These are phyloP conservation scores for Paramecium biaurelia DNA, from an alignment of 73 alveolate genomes.

Conservation along the genomic window DNA sequence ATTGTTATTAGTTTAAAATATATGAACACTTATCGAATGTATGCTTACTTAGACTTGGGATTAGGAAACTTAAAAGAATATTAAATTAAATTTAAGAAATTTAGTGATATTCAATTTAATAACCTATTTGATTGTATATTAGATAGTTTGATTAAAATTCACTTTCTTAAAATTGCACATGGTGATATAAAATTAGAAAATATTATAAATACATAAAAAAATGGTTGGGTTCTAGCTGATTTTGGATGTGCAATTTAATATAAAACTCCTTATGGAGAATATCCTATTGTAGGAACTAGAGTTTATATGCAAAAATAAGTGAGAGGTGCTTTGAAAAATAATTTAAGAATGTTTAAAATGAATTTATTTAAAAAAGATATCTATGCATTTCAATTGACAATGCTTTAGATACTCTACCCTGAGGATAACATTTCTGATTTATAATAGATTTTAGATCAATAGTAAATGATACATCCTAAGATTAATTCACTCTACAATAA, in stretches of 20 bases:
- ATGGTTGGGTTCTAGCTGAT: conserved; percentile 4
- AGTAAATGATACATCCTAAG: neutral
- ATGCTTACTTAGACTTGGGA: neutral
- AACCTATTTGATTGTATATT: neutral
- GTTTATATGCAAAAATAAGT: neutral
- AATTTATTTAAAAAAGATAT: neutral
- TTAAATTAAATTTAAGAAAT: neutral
- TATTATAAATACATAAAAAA: neutral
- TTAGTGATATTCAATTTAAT: neutral
- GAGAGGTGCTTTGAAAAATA: neutral
- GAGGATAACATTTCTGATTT: neutral
- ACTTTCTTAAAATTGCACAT: neutral
- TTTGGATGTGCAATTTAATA: neutral
- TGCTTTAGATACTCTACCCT: neutral
- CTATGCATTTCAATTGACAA: neutral
- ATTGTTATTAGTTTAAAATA: neutral
- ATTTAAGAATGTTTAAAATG: neutral
- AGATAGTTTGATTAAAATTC: neutral
- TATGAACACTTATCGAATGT: neutral
- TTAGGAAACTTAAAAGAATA: neutral
- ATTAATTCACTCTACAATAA: neutral
- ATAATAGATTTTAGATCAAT: neutral
- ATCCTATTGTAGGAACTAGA: neutral
- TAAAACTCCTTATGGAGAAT: neutral
- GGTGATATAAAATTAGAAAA: neutral